Evolutionary conservation across 495 filamentous ascomycete genomes (phyloP), one percentile per base, ranked within the genome.

Genomic region (Staphylotrichum longicolle): DNA sequence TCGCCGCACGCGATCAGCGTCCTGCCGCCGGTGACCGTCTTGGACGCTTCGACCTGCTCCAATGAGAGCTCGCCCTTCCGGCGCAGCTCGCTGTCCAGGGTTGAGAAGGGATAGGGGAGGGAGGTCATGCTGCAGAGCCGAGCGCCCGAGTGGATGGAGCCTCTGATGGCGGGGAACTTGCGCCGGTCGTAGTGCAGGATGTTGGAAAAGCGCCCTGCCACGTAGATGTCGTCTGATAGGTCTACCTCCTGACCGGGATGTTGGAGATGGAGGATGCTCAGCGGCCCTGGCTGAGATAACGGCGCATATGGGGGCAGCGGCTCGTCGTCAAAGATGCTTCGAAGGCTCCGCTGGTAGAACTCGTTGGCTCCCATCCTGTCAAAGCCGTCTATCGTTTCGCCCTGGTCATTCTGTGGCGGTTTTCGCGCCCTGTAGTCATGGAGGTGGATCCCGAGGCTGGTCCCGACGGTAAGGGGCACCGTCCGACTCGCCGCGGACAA

Each of bases 161-260:
- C 86, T 54, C 83, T 81, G 11, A 97, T 79, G 7, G 83, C 84
- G 11, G 93, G 91, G 70, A 96, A 96, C 73, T 83, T 91, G 47
- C 92, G 86, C 20, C 91, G 84, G 68, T 96, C 91, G 72, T 96
- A 97, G 64, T 88, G 88, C 5, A 98, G 77, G 63, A 97, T 91
- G 72, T 86, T 93, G 10, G 91, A 89, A 72, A 97, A 98, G 33
- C 93, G 86, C 10, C 93, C 93, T 0, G 89, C 92, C 39, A 98
- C 86, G 77, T 88, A 90, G 47, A 93, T 87, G 37, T 87, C 82
- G 35, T 84, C 82, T 35, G 85, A 85, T 27, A 80, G 70, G 56
- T 77, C 70, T 57, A 75, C 78, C 14, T 73, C 69, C n/a, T 75
- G 67, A 0, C 75, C 80, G 2, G 83, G 82, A 27, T 75, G 78